These are phyloP conservation scores for Leccinum fibrillosum DNA, from an alignment of 768 basidiomycete species.

Conservation along the genomic window DNA sequence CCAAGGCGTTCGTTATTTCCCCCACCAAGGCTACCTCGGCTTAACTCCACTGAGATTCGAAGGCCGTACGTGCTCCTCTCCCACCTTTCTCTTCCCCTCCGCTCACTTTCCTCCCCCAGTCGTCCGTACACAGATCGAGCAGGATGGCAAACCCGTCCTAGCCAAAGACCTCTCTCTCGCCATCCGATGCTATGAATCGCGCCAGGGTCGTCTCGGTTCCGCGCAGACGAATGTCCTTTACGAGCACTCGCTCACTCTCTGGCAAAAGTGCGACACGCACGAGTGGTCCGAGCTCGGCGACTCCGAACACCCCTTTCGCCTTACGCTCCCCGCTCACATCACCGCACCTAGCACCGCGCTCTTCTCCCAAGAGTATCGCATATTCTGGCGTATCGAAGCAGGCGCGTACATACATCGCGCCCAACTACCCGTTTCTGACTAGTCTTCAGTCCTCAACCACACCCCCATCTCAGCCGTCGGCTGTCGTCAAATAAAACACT, in stretches of 20 bases:
- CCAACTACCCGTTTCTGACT: conserved; percentile 16
- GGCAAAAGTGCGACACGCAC: conserved; percentile 58
- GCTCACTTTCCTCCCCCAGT: conserved; percentile 36
- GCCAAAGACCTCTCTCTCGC: conserved; percentile 67
- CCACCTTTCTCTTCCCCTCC: not conserved
- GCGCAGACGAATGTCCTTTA: conserved; percentile 63
- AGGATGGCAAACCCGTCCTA: conserved; percentile 63
- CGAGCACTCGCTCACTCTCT: conserved; percentile 63
- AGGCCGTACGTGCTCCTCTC: conserved; percentile 50
- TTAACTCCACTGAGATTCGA: conserved; percentile 77
- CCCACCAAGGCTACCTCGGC: conserved; percentile 74
- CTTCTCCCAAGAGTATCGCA: conserved; percentile 72
- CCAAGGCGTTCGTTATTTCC: conserved; percentile 67
- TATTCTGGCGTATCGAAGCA: conserved; percentile 83
- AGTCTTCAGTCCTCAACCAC: conserved; percentile 60
- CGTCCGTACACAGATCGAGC: conserved; percentile 68
- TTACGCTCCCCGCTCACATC: conserved; percentile 61
- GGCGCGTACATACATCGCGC: conserved; percentile 43
- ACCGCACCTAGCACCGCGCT: conserved; percentile 63
- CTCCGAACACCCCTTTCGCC: conserved; percentile 66
- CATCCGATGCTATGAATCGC: conserved; percentile 83
- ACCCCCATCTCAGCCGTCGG: conserved; percentile 63
- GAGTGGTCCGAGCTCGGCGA: conserved; percentile 62
- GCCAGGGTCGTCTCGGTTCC: conserved; percentile 56
- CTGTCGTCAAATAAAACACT: conserved; percentile 62